Percentiles rank a stretch among this genome's conserved stretches.
These are phyloP conservation scores for Cladosporium austrohemisphaericum DNA, from an alignment of 2,329 filamentous ascomycete genomes.

Conservation along the genomic window DNA sequence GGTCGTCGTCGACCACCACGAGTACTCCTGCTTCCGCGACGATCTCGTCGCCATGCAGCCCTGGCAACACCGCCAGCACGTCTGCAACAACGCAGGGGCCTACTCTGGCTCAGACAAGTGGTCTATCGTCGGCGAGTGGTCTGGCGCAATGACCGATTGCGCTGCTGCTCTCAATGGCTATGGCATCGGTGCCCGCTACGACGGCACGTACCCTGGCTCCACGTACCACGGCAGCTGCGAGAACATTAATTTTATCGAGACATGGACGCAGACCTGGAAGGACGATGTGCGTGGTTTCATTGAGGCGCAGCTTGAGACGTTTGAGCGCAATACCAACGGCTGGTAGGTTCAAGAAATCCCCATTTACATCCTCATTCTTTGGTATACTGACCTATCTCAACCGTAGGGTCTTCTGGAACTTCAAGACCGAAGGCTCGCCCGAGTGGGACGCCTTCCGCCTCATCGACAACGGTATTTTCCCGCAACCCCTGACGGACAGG, in stretches of 20 bases:
- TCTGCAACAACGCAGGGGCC: slow-evolving; percentile 51
- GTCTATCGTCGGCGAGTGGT: slow-evolving; percentile 48
- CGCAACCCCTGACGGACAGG: slow-evolving; percentile 34
- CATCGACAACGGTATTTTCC: slow-evolving; percentile 48
- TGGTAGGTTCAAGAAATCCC: slow-evolving; percentile 34
- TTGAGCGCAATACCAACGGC: slow-evolving; percentile 49
- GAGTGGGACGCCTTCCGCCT: slow-evolving; percentile 51
- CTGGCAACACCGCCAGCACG: slow-evolving; percentile 52
- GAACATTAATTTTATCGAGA: slow-evolving; percentile 46
- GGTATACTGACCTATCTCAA: neutral
- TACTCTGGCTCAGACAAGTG: slow-evolving; percentile 42
- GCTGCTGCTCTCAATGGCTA: slow-evolving; percentile 51
- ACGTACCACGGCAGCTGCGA: slow-evolving; percentile 53
- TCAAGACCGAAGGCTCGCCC: slow-evolving; percentile 50
- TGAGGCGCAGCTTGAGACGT: slow-evolving; percentile 53
- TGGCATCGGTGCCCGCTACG: slow-evolving; percentile 57
- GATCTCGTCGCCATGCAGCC: slow-evolving; percentile 49
- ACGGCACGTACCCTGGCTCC: slow-evolving; percentile 51
- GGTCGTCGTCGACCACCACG: slow-evolving; percentile 63
- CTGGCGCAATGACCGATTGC: slow-evolving; percentile 52
- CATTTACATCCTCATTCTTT: too few species aligned
- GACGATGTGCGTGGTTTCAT: slow-evolving; percentile 50
- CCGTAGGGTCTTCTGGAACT: slow-evolving; percentile 49
- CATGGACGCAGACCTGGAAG: slow-evolving; percentile 45
- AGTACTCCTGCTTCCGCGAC: slow-evolving; percentile 62